These are phyloP conservation scores for Termitomyces sp. DNA, from an alignment of 768 basidiomycete genomes.

Conservation along the genomic window DNA sequence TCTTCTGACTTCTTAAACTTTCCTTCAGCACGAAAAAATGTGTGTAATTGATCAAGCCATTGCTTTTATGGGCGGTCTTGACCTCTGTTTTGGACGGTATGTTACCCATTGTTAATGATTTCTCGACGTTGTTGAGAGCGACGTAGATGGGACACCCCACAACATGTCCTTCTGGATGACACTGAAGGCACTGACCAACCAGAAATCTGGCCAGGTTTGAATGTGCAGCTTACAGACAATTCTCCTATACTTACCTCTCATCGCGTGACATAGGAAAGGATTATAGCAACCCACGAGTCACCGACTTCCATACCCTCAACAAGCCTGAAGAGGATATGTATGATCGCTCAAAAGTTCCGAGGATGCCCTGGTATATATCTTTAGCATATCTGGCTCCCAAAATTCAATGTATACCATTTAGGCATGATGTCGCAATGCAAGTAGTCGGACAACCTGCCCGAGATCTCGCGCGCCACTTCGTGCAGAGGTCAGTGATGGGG, in stretches of 20 bases:
- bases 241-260: background rate
- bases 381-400: background rate
- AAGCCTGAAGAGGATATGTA: slow-evolving; percentile 97
- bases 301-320: slow-evolving; percentile 79
- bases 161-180: slow-evolving; percentile 88
- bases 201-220: slow-evolving; percentile 84
- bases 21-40: slow-evolving; percentile 85
- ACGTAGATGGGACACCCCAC: slow-evolving; percentile 90
- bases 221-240: background rate
- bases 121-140: background rate
- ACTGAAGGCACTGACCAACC: slow-evolving; percentile 53
- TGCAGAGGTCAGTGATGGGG: slow-evolving; percentile 60
- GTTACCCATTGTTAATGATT: background rate
- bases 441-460: slow-evolving; percentile 95
- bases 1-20: slow-evolving; percentile 1
- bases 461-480: slow-evolving; percentile 91
- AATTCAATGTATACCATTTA: slow-evolving; percentile 19
- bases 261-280: slow-evolving; percentile 66
- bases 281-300: slow-evolving; percentile 85
- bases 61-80: slow-evolving; percentile 96
- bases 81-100: slow-evolving; percentile 86
- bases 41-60: slow-evolving; percentile 97
- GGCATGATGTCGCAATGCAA: slow-evolving; percentile 97
- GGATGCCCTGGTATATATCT: slow-evolving; percentile 85
- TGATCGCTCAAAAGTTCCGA: slow-evolving; percentile 79